A percentile compares a stretch with the other conserved stretches of the same genome.
These are phyloP conservation scores for Chalciporus sphaerocephalus DNA, from an alignment of 768 basidiomycete genomes.

Conservation along the genomic window DNA sequence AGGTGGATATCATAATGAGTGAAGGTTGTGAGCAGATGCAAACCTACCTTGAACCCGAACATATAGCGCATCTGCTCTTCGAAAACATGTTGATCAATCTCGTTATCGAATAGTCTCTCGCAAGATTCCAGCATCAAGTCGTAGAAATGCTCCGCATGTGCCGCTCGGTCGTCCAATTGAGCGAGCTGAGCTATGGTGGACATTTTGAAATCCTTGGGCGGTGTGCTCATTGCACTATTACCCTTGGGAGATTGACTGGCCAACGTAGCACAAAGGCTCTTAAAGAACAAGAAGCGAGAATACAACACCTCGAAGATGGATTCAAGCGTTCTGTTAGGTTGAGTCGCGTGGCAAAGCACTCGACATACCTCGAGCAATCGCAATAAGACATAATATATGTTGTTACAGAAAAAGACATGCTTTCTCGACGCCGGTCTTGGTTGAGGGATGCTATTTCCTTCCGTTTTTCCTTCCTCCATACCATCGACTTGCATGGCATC, in stretches of 20 bases:
- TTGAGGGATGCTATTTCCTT: slow-evolving; percentile 14
- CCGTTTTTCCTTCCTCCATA: slow-evolving; percentile 26
- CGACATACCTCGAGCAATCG: slow-evolving; percentile 77
- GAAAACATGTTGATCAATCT: slow-evolving; percentile 80
- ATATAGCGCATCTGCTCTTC: slow-evolving; percentile 88
- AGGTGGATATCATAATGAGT: slow-evolving; percentile 3
- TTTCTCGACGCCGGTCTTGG: slow-evolving; percentile 40
- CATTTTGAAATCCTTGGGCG: slow-evolving; percentile 28
- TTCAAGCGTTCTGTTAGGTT: slow-evolving; percentile 1
- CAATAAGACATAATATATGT: slow-evolving; percentile 79
- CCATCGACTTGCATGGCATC: slow-evolving; percentile 39
- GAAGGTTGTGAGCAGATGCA: neutral
- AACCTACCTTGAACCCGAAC: slow-evolving; percentile 72
- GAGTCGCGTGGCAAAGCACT: neutral
- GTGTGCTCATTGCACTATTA: neutral
- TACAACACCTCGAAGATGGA: slow-evolving; percentile 70
- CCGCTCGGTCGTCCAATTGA: slow-evolving; percentile 33
- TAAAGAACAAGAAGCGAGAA: slow-evolving; percentile 75
- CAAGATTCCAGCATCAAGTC: slow-evolving; percentile 79
- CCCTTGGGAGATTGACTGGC: slow-evolving; percentile 26
- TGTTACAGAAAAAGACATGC: slow-evolving; percentile 82
- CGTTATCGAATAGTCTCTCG: slow-evolving; percentile 88
- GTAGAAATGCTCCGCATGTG: slow-evolving; percentile 68
- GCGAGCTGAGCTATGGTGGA: slow-evolving; percentile 25
- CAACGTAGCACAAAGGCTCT: slow-evolving; percentile 54